Percentiles rank a stretch among this genome's conserved stretches.
Evolutionary conservation across 352 stramenopile species (phyloP).

Genomic region (Thraustochytrium sp.): DNA sequence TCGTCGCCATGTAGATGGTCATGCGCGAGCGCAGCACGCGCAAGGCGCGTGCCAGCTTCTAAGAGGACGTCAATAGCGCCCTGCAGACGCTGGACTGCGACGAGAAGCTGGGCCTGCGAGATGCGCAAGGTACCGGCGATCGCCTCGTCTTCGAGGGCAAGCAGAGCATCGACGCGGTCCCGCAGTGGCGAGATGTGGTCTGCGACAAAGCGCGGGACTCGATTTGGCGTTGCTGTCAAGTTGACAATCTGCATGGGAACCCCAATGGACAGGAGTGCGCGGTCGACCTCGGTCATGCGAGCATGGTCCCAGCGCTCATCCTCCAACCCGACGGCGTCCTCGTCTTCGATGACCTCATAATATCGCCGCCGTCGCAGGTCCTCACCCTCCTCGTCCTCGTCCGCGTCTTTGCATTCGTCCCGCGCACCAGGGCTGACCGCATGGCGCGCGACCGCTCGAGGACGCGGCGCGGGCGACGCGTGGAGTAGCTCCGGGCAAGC

Average conservation of each 20-base stretch:
- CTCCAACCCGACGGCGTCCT: too few relatives aligned
- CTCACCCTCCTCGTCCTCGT: too few relatives aligned
- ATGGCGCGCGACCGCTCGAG: not conserved
- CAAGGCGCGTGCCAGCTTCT: not conserved
- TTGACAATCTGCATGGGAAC: not conserved
- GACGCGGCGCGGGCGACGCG: not conserved
- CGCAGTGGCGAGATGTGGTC: not conserved
- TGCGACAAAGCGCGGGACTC: not conserved
- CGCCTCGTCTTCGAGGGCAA: not conserved
- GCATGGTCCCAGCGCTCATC: not conserved
- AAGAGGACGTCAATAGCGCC: not conserved
- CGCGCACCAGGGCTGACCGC: too few relatives aligned
- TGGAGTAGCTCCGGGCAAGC: not conserved
- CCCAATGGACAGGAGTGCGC: constrained; percentile 3
- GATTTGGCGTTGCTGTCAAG: not conserved
- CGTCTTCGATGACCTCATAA: not conserved
- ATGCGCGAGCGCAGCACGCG: not conserved
- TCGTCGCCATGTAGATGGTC: too few relatives aligned
- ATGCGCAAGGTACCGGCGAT: not conserved
- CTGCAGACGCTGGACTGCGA: not conserved
- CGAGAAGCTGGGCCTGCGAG: not conserved
- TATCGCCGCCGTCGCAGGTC: not conserved
- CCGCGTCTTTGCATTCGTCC: too few relatives aligned
- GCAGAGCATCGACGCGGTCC: not conserved
- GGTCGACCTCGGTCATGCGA: constrained; percentile 20